Evolutionary conservation across 352 stramenopile species (phyloP).

Genomic region (Aphanomyces stellatus): DNA sequence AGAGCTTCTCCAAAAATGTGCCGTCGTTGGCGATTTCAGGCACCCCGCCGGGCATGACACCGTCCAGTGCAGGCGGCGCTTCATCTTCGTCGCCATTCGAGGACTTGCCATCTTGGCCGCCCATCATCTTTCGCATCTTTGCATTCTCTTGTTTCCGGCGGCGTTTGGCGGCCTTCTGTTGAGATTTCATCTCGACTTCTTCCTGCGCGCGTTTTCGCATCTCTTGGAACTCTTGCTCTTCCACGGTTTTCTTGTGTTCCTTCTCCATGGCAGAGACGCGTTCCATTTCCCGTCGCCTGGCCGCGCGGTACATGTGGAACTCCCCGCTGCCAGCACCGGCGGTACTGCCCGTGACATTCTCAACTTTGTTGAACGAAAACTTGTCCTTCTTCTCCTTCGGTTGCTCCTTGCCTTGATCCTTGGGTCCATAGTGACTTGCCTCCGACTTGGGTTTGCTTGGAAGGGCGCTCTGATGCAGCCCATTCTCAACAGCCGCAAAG

Average conservation of each 20-base stretch:
- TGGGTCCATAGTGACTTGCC: too few relatives aligned
- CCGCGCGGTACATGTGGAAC: slow-evolving; percentile 96
- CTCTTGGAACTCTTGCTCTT: slow-evolving; percentile 54
- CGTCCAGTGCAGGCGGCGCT: slow-evolving; percentile 21
- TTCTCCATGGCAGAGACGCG: slow-evolving; percentile 87
- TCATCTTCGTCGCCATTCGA: slow-evolving; percentile 22
- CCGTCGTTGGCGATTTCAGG: slow-evolving; percentile 73
- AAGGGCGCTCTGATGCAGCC: too few relatives aligned
- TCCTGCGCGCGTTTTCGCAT: slow-evolving; percentile 53
- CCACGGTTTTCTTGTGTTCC: slow-evolving; percentile 53
- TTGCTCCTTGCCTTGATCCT: too few relatives aligned
- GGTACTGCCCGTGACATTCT: slow-evolving; percentile 93
- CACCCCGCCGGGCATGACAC: slow-evolving; percentile 57
- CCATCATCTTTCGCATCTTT: slow-evolving; percentile 28
- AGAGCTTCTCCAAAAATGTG: slow-evolving; percentile 66
- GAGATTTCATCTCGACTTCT: slow-evolving; percentile 56
- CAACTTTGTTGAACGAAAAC: slow-evolving; percentile 66
- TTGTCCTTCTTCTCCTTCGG: slow-evolving; percentile 27
- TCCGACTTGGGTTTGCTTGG: too few relatives aligned
- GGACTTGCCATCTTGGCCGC: neutral
- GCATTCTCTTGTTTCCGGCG: slow-evolving; percentile 61
- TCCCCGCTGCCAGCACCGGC: slow-evolving; percentile 92
- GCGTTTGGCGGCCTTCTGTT: slow-evolving; percentile 72
- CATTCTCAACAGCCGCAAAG: too few relatives aligned
- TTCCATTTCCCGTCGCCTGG: slow-evolving; percentile 86